Evolutionary conservation across 2,329 filamentous ascomycete genomes (phyloP), one percentile per base, ranked within the genome.

Genomic region (Cercospora brassicicola): DNA sequence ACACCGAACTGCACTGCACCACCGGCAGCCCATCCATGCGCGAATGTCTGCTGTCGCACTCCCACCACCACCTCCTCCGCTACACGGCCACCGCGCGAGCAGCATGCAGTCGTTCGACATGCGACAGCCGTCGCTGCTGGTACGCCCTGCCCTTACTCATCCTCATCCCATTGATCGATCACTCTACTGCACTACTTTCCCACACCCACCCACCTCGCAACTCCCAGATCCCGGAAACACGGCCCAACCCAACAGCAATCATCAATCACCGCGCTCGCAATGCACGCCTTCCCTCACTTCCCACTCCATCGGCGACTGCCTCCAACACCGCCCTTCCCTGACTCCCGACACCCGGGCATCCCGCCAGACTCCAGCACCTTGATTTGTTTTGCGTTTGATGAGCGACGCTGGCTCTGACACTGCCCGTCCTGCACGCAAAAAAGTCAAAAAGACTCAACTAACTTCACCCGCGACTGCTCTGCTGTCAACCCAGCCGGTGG

Each of bases 351-450:
- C 18, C 67, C 60, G 36, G 53, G 13, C 65, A 60, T 59, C 59
- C 60, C 66, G 59, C 36, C 36, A 42, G 36, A n/a, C 15, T 42
- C 15, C 36, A n/a, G 36, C 62, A 64, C 61, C 60, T 62, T 55
- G 61, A 63, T 55, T 55, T 64, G 65, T 65, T 65, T 67, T 72
- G 69, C 67, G 63, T 69, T 71, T 72, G 69, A 72, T 69, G 65
- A 70, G 67, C 18, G 63, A 48, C 64, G 26, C 31, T 64, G 51
- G 31, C 48, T 59, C 31, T 64, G 66, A 70, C 66, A 69, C 67
- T 56, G 51, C 56, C 60, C 59, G 57, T 65, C 39, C 70, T 70
- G 71, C 71, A 71, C 64, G 59, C 51, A 67, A 56, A 69, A 72
- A 72, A 72, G 65, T 72, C 69, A 70, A 71, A 48, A 51, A 5